phyloP scores from a whole-genome alignment of 2,329 filamentous ascomycete species.

The Aaosphaeria arxii region DNA sequence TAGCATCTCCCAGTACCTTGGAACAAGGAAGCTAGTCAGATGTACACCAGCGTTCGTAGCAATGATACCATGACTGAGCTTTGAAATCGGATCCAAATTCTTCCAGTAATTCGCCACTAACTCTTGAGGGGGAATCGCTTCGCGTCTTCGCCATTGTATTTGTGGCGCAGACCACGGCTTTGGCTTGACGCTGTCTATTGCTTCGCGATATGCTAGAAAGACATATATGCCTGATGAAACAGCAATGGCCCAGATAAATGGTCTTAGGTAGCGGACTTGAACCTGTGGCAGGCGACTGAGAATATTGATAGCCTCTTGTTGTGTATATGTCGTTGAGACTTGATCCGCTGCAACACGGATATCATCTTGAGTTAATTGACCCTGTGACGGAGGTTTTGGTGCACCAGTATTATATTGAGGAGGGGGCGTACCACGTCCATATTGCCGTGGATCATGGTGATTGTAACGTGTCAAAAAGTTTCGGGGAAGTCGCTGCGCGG shows the following conservation, averaged over 20 bases:
- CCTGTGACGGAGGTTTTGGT: too few species aligned
- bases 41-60: constrained; percentile 25
- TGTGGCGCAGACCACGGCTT: constrained; percentile 7
- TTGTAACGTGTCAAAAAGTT: too few species aligned
- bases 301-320: background rate
- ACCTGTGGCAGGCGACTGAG: background rate
- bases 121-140: constrained; percentile 22
- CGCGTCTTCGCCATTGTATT: constrained; percentile 11
- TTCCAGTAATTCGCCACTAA: constrained; percentile 22
- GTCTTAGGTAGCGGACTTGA: constrained; percentile 1
- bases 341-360: too few species aligned
- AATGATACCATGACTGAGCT: constrained; percentile 25
- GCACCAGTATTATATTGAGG: too few species aligned
- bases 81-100: constrained; percentile 21
- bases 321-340: too few species aligned
- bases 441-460: too few species aligned
- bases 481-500: too few species aligned
- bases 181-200: constrained; percentile 19
- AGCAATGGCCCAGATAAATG: constrained; percentile 24
- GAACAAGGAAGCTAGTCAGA: constrained; percentile 19
- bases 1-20: constrained; percentile 19
- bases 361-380: too few species aligned
- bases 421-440: too few species aligned
- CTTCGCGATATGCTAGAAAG: constrained; percentile 25
- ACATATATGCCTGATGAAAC: constrained; percentile 27